phyloP scores from a whole-genome alignment of 1,284 basidiomycete species.

The Vanrija humicola region DNA sequence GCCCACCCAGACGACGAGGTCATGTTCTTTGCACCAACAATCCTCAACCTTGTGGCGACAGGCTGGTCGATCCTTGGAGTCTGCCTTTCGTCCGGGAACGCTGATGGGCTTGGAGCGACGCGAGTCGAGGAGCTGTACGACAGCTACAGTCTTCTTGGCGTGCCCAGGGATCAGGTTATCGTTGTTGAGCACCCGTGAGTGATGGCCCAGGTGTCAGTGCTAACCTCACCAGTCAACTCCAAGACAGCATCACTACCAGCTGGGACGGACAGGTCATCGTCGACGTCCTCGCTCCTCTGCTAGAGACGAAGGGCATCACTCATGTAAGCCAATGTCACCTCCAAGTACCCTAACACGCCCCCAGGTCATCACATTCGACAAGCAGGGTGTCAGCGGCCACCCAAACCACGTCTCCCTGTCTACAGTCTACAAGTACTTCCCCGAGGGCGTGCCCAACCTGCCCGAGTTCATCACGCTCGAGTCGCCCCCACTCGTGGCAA shows the following conservation, averaged over 20 bases:
- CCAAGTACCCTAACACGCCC: background rate
- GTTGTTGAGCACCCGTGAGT: slow-evolving; percentile 70
- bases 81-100: slow-evolving; percentile 60
- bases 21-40: slow-evolving; percentile 62
- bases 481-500: slow-evolving; percentile 58
- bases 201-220: background rate
- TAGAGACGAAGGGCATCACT: background rate
- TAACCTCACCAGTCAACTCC: slow-evolving; percentile 11
- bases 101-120: slow-evolving; percentile 68
- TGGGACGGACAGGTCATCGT: slow-evolving; percentile 65
- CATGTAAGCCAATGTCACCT: background rate
- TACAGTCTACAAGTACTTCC: slow-evolving; percentile 50
- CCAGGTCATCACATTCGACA: slow-evolving; percentile 89
- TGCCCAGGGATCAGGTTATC: slow-evolving; percentile 58
- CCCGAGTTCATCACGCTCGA: slow-evolving; percentile 59
- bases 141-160: slow-evolving; percentile 69
- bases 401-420: slow-evolving; percentile 81
- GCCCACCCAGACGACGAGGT: slow-evolving; percentile 63
- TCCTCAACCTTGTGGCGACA: slow-evolving; percentile 29
- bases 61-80: slow-evolving; percentile 47
- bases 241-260: slow-evolving; percentile 64
- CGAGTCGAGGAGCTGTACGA: slow-evolving; percentile 63
- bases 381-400: slow-evolving; percentile 73
- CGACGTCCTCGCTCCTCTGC: slow-evolving; percentile 54
- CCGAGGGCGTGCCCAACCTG: background rate